Conservation (phyloP, 352 stramenopile genomes). For the Phytophthora pluvialis region DNA sequence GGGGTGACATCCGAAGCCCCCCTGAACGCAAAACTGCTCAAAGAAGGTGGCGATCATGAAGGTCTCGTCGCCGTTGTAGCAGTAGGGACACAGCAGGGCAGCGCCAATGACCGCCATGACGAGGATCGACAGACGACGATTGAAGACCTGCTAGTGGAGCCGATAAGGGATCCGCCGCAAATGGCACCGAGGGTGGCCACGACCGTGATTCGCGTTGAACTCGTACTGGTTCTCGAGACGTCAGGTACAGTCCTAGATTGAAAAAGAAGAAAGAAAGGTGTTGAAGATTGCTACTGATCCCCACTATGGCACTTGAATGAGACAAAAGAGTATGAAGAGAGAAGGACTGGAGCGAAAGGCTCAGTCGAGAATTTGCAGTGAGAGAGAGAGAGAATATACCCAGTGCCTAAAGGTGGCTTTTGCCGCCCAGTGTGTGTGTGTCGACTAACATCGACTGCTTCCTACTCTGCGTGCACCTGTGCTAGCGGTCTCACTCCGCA, state of each 20-base stretch:
- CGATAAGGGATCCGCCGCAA: conserved; percentile 47
- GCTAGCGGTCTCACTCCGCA: no score
- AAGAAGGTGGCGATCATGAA: conserved; percentile 57
- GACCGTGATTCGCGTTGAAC: conserved; percentile 52
- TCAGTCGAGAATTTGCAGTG: no score
- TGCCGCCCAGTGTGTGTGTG: no score
- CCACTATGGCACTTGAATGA: no score
- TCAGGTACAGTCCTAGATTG: conserved; percentile 61
- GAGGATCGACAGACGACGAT: conserved; percentile 52
- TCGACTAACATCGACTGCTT: no score
- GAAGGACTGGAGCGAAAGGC: no score
- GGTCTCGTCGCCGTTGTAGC: conserved; percentile 35
- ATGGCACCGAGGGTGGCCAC: conserved; percentile 59
- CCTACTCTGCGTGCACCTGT: no score
- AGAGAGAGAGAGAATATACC: no score
- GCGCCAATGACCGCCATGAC: conserved; percentile 39
- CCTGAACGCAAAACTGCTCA: conserved; percentile 48
- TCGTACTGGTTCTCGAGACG: conserved; percentile 53
- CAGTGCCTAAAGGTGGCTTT: no score
- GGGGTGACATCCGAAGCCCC: conserved; percentile 56
- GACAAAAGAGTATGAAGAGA: no score
- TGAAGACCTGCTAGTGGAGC: conserved; percentile 62
- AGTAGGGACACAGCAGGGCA: conserved; percentile 57
- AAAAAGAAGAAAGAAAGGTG: background rate
- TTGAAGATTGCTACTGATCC: no score